phyloP scores from a whole-genome alignment of 139 green algal species.

The Chlamydomonas asymmetrica region DNA sequence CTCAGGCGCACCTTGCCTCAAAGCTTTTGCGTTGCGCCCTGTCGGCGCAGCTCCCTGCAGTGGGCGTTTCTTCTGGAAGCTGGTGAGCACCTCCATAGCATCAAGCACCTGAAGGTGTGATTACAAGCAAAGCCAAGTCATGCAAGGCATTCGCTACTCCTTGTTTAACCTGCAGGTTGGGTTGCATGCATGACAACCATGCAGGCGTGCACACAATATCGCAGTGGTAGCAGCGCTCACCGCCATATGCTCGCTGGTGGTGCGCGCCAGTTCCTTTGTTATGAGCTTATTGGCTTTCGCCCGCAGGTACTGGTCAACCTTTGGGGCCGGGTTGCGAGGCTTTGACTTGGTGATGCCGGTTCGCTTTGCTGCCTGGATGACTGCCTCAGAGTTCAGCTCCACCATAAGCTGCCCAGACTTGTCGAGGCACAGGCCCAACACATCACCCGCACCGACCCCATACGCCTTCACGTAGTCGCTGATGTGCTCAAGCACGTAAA shows the following conservation, averaged over 20 bases:
- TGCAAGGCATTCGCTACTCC: no score
- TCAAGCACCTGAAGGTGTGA: not conserved
- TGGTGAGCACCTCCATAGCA: not conserved
- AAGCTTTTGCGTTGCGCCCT: no score
- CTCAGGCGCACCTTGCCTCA: no score
- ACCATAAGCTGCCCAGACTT: slow-evolving; percentile 47
- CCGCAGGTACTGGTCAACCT: not conserved
- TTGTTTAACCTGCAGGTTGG: no score
- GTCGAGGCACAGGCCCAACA: slow-evolving; percentile 58
- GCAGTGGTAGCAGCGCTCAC: no score
- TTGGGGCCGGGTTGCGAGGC: not conserved
- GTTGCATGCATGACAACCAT: no score
- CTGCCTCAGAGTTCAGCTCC: slow-evolving; percentile 55
- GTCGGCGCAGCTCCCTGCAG: no score
- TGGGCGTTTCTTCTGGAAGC: not conserved
- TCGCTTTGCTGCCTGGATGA: slow-evolving; percentile 11
- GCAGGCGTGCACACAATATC: no score
- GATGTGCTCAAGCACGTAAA: slow-evolving; percentile 77
- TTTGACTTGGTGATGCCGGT: not conserved
- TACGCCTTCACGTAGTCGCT: slow-evolving; percentile 42
- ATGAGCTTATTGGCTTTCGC: not conserved
- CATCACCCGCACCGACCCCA: slow-evolving; percentile 55
- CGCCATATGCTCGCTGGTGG: not conserved
- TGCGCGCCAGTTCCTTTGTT: not conserved
- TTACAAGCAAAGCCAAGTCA: no score